Evolutionary conservation across 371 early-diverging fungal species (phyloP).

Genomic region (Catenaria anguillulae): DNA sequence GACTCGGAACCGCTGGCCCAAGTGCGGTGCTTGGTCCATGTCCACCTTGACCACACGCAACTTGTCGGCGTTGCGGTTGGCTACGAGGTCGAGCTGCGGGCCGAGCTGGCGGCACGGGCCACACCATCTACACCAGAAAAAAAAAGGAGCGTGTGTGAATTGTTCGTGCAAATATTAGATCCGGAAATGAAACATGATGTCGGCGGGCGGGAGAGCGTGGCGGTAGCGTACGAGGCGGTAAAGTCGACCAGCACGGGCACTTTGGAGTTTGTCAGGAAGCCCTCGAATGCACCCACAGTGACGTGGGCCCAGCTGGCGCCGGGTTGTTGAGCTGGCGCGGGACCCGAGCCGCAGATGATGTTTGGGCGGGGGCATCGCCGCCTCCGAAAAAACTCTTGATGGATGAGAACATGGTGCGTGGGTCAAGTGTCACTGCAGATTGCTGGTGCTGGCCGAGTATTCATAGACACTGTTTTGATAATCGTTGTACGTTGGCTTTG

Average conservation of each 20-base stretch:
- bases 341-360: no score
- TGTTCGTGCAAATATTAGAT: neutral
- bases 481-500: no score
- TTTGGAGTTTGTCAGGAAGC: neutral
- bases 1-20: conserved; percentile 2
- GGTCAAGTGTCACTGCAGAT: no score
- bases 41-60: conserved; percentile 6
- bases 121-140: conserved; percentile 3
- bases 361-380: no score
- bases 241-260: conserved; percentile 10
- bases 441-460: no score
- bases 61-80: neutral
- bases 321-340: neutral
- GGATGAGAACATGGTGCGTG: no score
- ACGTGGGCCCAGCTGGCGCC: neutral
- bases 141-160: neutral
- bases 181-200: neutral
- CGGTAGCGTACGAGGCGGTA: conserved; percentile 7
- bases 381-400: no score
- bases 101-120: conserved; percentile 7
- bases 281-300: neutral
- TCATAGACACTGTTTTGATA: no score
- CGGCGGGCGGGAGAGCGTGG: neutral
- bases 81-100: neutral
- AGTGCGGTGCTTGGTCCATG: neutral